A percentile compares a stretch with the other conserved stretches of the same genome.
phyloP scores from a whole-genome alignment of 2,329 filamentous ascomycete species.

The Colletotrichum tabaci region DNA sequence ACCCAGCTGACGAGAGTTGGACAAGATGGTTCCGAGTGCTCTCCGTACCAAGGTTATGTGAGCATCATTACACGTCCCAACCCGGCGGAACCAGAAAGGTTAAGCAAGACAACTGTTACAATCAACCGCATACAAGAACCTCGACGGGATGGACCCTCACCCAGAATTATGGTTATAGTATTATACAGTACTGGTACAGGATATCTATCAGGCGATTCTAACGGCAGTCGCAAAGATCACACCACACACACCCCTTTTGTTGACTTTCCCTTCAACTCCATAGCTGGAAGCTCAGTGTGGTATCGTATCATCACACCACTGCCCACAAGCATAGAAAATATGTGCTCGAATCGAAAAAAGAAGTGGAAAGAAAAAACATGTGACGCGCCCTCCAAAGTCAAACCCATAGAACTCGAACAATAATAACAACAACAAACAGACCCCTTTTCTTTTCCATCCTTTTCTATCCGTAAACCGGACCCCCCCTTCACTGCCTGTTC shows the following conservation, averaged over 20 bases:
- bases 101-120: too few relatives aligned
- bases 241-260: too few relatives aligned
- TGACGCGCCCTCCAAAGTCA: neutral
- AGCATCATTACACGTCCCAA: neutral
- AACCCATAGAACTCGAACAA: neutral
- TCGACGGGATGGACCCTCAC: neutral
- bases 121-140: neutral
- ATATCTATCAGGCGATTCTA: slow-evolving; percentile 20
- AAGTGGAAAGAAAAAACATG: neutral
- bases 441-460: neutral
- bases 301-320: slow-evolving; percentile 14
- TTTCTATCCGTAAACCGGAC: neutral
- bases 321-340: slow-evolving; percentile 11
- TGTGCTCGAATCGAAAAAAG: slow-evolving; percentile 37
- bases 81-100: neutral
- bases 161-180: slow-evolving; percentile 19
- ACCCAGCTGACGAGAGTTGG: too few relatives aligned
- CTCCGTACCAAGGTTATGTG: neutral
- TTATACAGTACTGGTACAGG: slow-evolving; percentile 42
- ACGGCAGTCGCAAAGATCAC: slow-evolving; percentile 19
- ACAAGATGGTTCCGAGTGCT: too few relatives aligned
- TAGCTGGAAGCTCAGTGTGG: slow-evolving; percentile 16
- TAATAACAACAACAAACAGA: too few relatives aligned
- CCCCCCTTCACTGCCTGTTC: slow-evolving; percentile 12
- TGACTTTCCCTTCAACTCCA: slow-evolving; percentile 28